These are phyloP conservation scores for Fusarium sp. DNA, from an alignment of 2,329 filamentous ascomycete genomes.

Conservation along the genomic window DNA sequence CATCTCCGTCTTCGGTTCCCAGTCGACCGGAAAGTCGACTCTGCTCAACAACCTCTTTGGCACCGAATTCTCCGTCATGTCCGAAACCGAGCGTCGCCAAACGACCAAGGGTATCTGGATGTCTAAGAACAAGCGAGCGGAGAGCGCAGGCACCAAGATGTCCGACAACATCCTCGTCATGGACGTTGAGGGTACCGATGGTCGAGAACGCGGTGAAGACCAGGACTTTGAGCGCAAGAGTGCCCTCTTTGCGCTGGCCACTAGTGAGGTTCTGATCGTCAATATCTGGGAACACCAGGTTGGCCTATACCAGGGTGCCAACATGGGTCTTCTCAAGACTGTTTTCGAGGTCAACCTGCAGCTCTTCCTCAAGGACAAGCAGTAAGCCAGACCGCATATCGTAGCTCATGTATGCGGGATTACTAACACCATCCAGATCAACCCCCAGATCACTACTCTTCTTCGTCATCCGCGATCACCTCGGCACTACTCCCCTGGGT, in stretches of 20 bases:
- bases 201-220: slow-evolving; percentile 94
- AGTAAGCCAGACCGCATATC: slow-evolving; percentile 68
- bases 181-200: slow-evolving; percentile 99
- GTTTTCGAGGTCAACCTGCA: slow-evolving; percentile 99
- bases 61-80: slow-evolving; percentile 98
- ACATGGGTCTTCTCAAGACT: slow-evolving; percentile 98
- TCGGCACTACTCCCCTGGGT: slow-evolving; percentile 89
- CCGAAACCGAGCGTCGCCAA: slow-evolving; percentile 91
- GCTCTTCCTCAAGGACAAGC: slow-evolving; percentile 94
- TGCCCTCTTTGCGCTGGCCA: slow-evolving; percentile 95
- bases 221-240: slow-evolving; percentile 99
- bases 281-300: slow-evolving; percentile 99
- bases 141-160: slow-evolving; percentile 74
- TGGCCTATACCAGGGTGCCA: slow-evolving; percentile 96
- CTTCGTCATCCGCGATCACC: slow-evolving; percentile 98
- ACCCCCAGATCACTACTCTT: slow-evolving; percentile 93
- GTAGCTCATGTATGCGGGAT: slow-evolving; percentile 10
- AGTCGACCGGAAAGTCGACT: slow-evolving; percentile 98
- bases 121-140: slow-evolving; percentile 90
- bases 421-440: slow-evolving; percentile 68
- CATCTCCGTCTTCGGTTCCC: slow-evolving; percentile 98
- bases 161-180: slow-evolving; percentile 98
- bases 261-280: slow-evolving; percentile 96
- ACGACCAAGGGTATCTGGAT: slow-evolving; percentile 99
- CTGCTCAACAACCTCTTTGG: slow-evolving; percentile 96